Evolutionary conservation across 208 protist genomes (phyloP), one percentile per base, ranked within the genome.

Genomic region (Acanthamoeba lenticulata): DNA sequence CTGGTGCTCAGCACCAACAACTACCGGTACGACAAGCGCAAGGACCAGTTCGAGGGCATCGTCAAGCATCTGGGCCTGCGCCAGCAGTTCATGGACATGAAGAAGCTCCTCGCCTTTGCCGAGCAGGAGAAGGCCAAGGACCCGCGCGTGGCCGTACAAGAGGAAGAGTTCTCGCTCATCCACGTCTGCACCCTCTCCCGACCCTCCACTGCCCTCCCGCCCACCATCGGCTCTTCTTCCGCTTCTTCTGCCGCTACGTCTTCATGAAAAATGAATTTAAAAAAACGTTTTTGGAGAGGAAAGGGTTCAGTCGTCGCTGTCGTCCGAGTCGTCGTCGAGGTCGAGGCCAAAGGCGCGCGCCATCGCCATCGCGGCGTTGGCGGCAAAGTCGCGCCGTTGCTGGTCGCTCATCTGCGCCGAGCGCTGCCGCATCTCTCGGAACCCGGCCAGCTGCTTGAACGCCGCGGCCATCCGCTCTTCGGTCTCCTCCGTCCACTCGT

Each of bases 21-120:
- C 69, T 81, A 81, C 69, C 34, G 69, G 40, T 81, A 81, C 40
- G 69, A 81, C 36, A 40, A 38, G 38, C 69, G 69, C 0, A 81
- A 81, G 40, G 69, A 81, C 24, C 69, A n/a, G 40, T 81, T 81
- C 69, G 69, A 81, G 69, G 69, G 69, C 69, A 81, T 21, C 38
- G 38, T 32, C 38, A 21, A 81, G 69, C n/a, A 47, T 29, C 38
- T 81, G 69, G 69, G 69, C 40, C 69, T 81, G 69, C 69, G 69
- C 0, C 69, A 81, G 69, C 69, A 81, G 40, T 81, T 81, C 69
- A 81, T 81, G 34, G 69, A 81, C 69, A 81, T 81, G 69, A 44
- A 45, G 36, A 81, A 81, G 69, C 69, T 81, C 13, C 69, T 81
- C 24, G 69, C 69, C 69, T 81, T 81, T 45, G 69, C 69, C 69